Conservation (phyloP, 2,329 filamentous ascomycete species). For the Cytospora chrysosperma region DNA sequence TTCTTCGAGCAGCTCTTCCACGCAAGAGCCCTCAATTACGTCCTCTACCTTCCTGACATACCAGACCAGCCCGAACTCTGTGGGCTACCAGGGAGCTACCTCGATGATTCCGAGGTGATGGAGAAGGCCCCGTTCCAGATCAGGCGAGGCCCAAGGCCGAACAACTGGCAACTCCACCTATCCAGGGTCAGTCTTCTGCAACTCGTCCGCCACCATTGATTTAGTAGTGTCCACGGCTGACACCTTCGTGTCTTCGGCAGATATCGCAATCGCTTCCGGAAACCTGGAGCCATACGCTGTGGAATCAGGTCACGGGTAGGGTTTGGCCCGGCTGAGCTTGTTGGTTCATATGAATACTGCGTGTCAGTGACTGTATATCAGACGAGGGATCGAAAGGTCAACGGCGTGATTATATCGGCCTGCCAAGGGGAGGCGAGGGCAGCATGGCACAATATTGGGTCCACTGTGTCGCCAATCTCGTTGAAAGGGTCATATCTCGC, state of each 20-base stretch:
- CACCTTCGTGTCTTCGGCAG: slow-evolving; percentile 1
- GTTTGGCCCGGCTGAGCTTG: slow-evolving; percentile 7
- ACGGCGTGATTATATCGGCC: neutral
- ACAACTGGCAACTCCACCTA: slow-evolving; percentile 31
- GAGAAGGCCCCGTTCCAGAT: slow-evolving; percentile 26
- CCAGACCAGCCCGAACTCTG: slow-evolving; percentile 14
- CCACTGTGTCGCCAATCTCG: neutral
- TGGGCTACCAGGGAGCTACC: slow-evolving; percentile 25
- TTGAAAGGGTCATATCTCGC: neutral
- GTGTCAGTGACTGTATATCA: neutral
- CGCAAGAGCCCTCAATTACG: slow-evolving; percentile 25
- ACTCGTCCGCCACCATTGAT: neutral
- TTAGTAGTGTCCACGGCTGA: slow-evolving; percentile 4
- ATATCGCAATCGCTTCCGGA: slow-evolving; percentile 21
- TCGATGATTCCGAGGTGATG: slow-evolving; percentile 21
- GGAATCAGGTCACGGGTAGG: slow-evolving; percentile 20
- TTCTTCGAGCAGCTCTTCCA: slow-evolving; percentile 29
- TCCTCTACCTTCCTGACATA: slow-evolving; percentile 29
- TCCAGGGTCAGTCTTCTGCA: slow-evolving; percentile 20
- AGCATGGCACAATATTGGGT: neutral
- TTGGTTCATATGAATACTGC: neutral
- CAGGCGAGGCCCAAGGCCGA: slow-evolving; percentile 28
- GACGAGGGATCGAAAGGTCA: neutral
- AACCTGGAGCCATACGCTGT: slow-evolving; percentile 22
- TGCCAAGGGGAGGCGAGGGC: neutral